These are phyloP conservation scores for Anisodus tanguticus DNA, from an alignment of 257 asterid genomes.

Conservation along the genomic window DNA sequence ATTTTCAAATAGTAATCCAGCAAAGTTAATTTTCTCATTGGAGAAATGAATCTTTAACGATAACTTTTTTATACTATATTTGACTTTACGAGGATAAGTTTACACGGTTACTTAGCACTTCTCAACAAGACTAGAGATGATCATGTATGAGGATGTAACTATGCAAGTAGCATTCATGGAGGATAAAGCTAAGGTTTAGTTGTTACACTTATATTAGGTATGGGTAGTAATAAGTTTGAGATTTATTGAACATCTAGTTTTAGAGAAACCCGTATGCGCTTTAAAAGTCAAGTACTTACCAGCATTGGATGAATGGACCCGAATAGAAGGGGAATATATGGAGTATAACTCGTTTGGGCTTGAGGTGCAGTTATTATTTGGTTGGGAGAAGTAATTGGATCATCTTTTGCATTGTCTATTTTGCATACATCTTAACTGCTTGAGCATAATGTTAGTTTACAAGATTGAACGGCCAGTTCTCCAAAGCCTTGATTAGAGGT, in stretches of 20 bases:
- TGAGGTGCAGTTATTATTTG: background rate
- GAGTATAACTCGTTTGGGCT: background rate
- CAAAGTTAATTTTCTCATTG: too few species aligned
- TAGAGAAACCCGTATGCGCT: background rate
- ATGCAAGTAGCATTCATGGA: conserved; percentile 30
- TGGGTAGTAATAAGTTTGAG: background rate
- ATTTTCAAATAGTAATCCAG: background rate
- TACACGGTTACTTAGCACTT: background rate
- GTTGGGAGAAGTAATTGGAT: conserved; percentile 23
- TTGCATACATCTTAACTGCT: background rate
- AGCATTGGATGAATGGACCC: background rate
- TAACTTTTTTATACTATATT: background rate
- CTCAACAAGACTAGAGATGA: conserved; percentile 5
- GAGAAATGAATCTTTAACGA: background rate
- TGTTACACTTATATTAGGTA: background rate
- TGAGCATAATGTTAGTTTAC: background rate
- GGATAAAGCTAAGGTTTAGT: background rate
- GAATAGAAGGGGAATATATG: background rate
- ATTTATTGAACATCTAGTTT: conserved; percentile 14
- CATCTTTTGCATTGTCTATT: background rate
- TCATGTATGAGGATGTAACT: background rate
- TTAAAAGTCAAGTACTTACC: background rate
- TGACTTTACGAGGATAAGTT: background rate
- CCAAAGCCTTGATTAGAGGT: conserved; percentile 28
- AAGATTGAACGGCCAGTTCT: background rate